A percentile compares a stretch with the other conserved stretches of the same genome.
Evolutionary conservation across 345 rosid genomes (phyloP).

Genomic region (Salix purpurea): DNA sequence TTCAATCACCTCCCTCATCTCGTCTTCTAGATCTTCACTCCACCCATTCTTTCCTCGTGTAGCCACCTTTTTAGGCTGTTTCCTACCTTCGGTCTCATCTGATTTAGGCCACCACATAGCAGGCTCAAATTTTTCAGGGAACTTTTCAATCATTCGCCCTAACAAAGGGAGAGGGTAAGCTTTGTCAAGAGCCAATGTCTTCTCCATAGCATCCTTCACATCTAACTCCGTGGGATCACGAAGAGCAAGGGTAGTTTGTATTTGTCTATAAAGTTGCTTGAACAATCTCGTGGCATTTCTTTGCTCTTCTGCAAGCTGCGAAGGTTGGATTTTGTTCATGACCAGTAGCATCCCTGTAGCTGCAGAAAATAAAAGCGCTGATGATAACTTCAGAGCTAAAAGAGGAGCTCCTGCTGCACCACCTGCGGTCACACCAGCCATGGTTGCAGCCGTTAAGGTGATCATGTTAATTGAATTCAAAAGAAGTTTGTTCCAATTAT

Average conservation of each 20-base stretch:
- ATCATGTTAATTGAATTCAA: constrained; percentile 66
- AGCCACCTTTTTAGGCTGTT: neutral
- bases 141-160: constrained; percentile 36
- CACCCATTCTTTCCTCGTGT: constrained; percentile 19
- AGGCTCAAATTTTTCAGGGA: constrained; percentile 24
- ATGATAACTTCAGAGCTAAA: constrained; percentile 40
- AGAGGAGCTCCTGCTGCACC: constrained; percentile 23
- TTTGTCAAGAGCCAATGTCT: constrained; percentile 29
- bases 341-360: constrained; percentile 29
- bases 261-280: constrained; percentile 22
- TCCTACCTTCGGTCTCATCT: neutral
- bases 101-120: constrained; percentile 35
- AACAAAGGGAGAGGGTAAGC: constrained; percentile 40
- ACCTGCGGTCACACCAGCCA: constrained; percentile 45
- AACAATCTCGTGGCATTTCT: constrained; percentile 34
- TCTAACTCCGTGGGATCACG: constrained; percentile 10
- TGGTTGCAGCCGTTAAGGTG: constrained; percentile 51
- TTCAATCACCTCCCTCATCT: constrained; percentile 35
- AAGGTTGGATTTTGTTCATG: constrained; percentile 41
- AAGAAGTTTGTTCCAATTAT: constrained; percentile 60
- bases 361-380: constrained; percentile 28
- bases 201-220: constrained; percentile 21
- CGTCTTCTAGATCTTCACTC: constrained; percentile 32
- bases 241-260: constrained; percentile 15
- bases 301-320: constrained; percentile 45